phyloP scores from a whole-genome alignment of 75 land plant species.

The Cryptomeria japonica region DNA sequence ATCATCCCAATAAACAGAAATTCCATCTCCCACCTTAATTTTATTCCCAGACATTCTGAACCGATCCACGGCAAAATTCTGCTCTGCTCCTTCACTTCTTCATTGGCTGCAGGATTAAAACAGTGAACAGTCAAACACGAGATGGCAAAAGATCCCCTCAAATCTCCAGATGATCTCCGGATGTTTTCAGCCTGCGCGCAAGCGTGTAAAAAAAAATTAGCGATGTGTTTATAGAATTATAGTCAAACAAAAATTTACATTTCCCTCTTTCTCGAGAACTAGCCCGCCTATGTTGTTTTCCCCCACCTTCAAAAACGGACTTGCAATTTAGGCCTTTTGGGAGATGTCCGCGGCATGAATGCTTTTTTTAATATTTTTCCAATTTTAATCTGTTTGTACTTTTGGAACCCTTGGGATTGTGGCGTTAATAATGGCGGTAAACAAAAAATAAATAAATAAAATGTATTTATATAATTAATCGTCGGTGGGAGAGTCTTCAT shows the following conservation, averaged over 20 bases:
- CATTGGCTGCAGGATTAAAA: background rate
- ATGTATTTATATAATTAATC: no score
- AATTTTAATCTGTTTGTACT: no score
- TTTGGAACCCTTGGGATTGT: no score
- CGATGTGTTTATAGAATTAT: no score
- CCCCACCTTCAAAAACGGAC: background rate
- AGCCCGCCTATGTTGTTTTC: no score
- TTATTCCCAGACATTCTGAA: background rate
- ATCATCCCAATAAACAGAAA: conserved; percentile 22
- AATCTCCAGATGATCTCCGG: background rate
- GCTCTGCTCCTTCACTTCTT: background rate
- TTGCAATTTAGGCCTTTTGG: background rate
- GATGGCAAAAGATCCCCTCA: background rate
- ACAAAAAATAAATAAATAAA: no score
- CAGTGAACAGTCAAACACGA: background rate
- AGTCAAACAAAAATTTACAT: no score
- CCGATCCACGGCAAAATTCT: background rate
- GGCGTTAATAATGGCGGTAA: no score
- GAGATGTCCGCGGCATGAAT: no score
- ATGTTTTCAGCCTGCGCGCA: background rate
- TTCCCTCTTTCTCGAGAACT: background rate
- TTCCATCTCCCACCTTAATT: conserved; percentile 18
- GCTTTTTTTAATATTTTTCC: background rate
- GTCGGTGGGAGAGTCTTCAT: no score
- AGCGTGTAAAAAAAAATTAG: no score